phyloP scores from a whole-genome alignment of 441 rosid species.

The Brassica hybrid region DNA sequence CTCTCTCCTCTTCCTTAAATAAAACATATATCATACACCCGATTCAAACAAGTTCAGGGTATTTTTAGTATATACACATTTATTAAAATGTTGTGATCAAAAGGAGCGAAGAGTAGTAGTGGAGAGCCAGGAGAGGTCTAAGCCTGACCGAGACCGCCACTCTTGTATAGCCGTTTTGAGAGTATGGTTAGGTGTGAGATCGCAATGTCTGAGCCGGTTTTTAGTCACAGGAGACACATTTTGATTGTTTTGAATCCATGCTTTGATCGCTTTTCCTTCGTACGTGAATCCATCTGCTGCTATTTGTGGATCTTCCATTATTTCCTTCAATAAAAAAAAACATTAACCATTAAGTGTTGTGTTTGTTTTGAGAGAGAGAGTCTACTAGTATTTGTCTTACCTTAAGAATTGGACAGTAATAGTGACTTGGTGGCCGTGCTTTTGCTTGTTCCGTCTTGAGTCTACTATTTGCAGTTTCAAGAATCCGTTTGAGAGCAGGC shows the following conservation, averaged over 20 bases:
- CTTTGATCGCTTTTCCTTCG: conserved; percentile 75
- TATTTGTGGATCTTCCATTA: conserved; percentile 85
- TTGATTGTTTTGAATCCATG: conserved; percentile 69
- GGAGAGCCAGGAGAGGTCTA: conserved; percentile 27
- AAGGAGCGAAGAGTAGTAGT: conserved; percentile 35
- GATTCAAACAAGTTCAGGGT: conserved; percentile 37
- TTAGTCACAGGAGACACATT: conserved; percentile 82
- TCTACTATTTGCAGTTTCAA: conserved; percentile 59
- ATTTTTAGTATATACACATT: conserved; percentile 15
- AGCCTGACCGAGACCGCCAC: conserved; percentile 63
- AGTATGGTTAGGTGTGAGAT: conserved; percentile 66
- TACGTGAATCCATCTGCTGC: conserved; percentile 92
- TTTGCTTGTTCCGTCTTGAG: conserved; percentile 53
- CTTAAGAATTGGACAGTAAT: conserved; percentile 87
- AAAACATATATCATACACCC: conserved; percentile 12
- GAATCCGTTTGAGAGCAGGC: conserved; percentile 70
- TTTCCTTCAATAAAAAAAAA: conserved; percentile 54
- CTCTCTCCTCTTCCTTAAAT: background rate
- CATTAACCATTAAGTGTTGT: background rate
- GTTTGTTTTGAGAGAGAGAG: conserved; percentile 42
- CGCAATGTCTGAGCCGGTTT: conserved; percentile 51
- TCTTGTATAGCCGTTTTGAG: conserved; percentile 75
- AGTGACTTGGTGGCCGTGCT: conserved; percentile 64
- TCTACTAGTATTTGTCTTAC: conserved; percentile 33
- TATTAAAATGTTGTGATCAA: conserved; percentile 5